Conservation (phyloP, 2,329 filamentous ascomycete genomes). For the Trichoderma simmonsii region DNA sequence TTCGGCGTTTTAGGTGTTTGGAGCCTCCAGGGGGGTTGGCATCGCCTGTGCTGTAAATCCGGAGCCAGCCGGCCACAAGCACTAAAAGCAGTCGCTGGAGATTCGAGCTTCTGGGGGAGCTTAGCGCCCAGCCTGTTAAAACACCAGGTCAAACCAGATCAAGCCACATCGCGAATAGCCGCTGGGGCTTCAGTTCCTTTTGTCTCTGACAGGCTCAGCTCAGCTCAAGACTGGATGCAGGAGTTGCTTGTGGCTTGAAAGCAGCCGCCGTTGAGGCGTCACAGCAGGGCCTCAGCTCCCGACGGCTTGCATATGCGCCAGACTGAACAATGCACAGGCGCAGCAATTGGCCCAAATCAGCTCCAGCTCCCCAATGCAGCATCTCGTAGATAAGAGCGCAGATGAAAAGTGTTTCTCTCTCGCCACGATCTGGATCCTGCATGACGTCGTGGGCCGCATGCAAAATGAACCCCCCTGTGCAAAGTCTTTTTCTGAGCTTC, state of each 20-base stretch:
- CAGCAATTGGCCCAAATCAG: not conserved
- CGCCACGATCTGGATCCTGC: not conserved
- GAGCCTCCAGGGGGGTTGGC: not conserved
- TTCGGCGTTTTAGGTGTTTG: conserved; percentile 8
- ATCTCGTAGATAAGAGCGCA: not conserved
- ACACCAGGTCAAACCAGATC: not conserved
- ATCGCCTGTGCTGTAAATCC: not conserved
- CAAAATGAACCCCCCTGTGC: not conserved
- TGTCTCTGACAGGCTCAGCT: not conserved
- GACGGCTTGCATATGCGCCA: conserved; percentile 5
- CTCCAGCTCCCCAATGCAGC: not conserved
- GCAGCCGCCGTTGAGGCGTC: not conserved
- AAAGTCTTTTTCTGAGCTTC: not conserved
- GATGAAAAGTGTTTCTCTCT: not conserved
- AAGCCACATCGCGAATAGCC: conserved; percentile 4
- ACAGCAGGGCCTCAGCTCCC: not conserved
- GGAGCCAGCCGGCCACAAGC: conserved; percentile 15
- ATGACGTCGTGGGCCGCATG: not conserved
- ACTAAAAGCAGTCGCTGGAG: not conserved
- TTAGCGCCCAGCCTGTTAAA: conserved; percentile 7
- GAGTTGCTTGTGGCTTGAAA: not conserved
- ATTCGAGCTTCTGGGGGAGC: not conserved
- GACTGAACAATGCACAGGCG: not conserved
- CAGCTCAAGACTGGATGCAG: not conserved
- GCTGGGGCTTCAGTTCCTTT: not conserved